Evolutionary conservation across 2,329 filamentous ascomycete species (phyloP).

Genomic region (Diaporthe citri): DNA sequence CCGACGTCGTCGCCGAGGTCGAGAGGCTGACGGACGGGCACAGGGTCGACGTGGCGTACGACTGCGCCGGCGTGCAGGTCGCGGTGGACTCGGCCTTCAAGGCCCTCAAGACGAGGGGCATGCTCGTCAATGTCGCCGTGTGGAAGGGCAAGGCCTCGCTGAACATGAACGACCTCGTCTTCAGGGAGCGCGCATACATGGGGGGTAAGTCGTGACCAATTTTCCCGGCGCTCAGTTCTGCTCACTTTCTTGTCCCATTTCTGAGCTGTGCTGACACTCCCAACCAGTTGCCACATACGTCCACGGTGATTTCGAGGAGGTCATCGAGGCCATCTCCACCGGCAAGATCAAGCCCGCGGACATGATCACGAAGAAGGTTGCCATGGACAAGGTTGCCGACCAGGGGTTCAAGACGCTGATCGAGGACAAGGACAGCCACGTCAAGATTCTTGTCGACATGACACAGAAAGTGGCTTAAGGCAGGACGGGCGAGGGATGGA

Average conservation of each 20-base stretch:
- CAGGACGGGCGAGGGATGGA: neutral
- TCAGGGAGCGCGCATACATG: conserved; percentile 38
- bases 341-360: conserved; percentile 56
- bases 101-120: conserved; percentile 44
- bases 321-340: conserved; percentile 43
- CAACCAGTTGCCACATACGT: conserved; percentile 36
- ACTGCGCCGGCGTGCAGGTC: conserved; percentile 45
- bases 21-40: conserved; percentile 40
- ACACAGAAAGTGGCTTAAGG: conserved; percentile 32
- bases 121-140: conserved; percentile 45
- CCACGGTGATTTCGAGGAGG: conserved; percentile 43
- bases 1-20: conserved; percentile 41
- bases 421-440: conserved; percentile 66
- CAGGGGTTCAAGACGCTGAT: conserved; percentile 65
- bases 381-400: conserved; percentile 62
- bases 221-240: neutral
- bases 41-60: conserved; percentile 43
- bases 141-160: conserved; percentile 43
- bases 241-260: too few species aligned
- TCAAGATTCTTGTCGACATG: conserved; percentile 65
- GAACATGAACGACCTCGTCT: conserved; percentile 40
- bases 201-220: conserved; percentile 40
- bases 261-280: neutral
- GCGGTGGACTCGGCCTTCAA: conserved; percentile 42
- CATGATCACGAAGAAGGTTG: conserved; percentile 68